These are phyloP conservation scores for Boletus sp. DNA, from an alignment of 768 basidiomycete genomes.

Conservation along the genomic window DNA sequence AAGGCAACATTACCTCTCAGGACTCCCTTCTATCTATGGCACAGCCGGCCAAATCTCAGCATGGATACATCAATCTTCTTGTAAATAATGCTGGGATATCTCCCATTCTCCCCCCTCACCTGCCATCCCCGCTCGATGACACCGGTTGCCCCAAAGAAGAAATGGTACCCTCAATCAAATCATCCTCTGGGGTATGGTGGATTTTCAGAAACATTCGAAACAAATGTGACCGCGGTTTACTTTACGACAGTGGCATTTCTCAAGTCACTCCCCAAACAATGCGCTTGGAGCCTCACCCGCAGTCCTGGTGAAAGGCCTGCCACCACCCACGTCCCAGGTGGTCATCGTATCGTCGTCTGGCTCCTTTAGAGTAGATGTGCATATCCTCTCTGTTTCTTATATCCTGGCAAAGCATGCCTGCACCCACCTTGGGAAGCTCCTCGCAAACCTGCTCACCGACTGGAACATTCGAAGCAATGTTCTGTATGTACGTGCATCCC, in stretches of 20 bases:
- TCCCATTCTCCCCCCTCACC: conserved; percentile 52
- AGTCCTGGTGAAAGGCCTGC: conserved; percentile 24
- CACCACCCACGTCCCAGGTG: conserved; percentile 64
- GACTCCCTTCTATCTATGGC: conserved; percentile 56
- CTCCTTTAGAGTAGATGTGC: conserved; percentile 63
- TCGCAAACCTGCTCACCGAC: conserved; percentile 69
- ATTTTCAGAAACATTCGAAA: conserved; percentile 64
- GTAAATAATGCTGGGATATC: conserved; percentile 78
- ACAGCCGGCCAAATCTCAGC: conserved; percentile 51
- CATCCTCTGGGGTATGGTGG: conserved; percentile 67
- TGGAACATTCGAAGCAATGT: conserved; percentile 80
- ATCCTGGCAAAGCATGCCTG: conserved; percentile 73
- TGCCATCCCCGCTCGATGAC: conserved; percentile 47
- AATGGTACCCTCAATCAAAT: conserved; percentile 54
- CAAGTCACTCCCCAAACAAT: conserved; percentile 48
- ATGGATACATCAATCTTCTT: conserved; percentile 71
- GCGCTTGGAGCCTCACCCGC: neutral
- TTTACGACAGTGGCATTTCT: conserved; percentile 82
- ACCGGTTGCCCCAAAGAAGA: conserved; percentile 30
- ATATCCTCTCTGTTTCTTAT: conserved; percentile 67
- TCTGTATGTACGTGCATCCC: conserved; percentile 41
- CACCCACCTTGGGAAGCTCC: conserved; percentile 72
- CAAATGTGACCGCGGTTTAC: conserved; percentile 70
- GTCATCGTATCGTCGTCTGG: conserved; percentile 71
- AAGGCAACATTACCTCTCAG: conserved; percentile 65